phyloP scores from a whole-genome alignment of 345 rosid species.

The Gossypium stocksii region DNA sequence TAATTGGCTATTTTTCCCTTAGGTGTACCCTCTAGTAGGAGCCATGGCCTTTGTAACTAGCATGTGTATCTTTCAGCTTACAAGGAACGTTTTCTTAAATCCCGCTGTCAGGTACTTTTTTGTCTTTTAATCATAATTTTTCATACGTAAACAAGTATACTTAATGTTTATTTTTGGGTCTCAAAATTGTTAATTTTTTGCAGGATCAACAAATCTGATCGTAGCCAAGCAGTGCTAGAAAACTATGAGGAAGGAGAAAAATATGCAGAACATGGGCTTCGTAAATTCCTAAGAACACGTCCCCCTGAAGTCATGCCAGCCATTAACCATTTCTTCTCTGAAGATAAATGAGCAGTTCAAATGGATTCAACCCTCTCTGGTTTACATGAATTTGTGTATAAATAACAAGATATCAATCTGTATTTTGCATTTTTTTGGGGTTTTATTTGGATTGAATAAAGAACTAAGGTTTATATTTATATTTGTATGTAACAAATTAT shows the following conservation, averaged over 20 bases:
- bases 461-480: too few species aligned
- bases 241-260: slow-evolving; percentile 64
- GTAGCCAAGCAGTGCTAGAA: slow-evolving; percentile 40
- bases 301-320: slow-evolving; percentile 75
- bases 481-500: too few species aligned
- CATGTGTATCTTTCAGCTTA: slow-evolving; percentile 59
- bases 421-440: too few species aligned
- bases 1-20: background rate
- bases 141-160: too few species aligned
- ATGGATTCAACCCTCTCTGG: background rate
- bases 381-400: background rate
- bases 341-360: slow-evolving; percentile 18
- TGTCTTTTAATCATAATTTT: too few species aligned
- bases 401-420: too few species aligned
- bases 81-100: slow-evolving; percentile 10
- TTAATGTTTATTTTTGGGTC: too few species aligned
- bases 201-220: too few species aligned
- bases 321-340: slow-evolving; percentile 67
- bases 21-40: slow-evolving; percentile 74
- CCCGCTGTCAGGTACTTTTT: too few species aligned
- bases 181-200: too few species aligned
- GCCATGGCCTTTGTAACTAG: slow-evolving; percentile 72
- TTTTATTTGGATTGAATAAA: too few species aligned
- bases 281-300: slow-evolving; percentile 63
- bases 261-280: slow-evolving; percentile 59